Base-by-base conservation (phyloP, 306 rosid genomes). In the Dryas octopetala region DNA sequence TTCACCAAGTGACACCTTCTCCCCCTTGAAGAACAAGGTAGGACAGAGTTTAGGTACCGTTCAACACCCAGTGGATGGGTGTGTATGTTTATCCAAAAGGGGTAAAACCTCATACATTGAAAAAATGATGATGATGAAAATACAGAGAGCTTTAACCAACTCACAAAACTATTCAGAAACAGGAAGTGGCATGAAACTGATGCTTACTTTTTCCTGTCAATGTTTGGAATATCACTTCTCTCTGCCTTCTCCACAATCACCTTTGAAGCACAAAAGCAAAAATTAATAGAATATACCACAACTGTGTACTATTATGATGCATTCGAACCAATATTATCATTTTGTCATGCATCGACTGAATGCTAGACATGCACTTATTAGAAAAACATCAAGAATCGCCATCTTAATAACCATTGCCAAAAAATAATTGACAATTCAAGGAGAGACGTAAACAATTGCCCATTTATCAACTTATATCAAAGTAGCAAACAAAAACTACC, bases 201-300 rank as follows among this genome's bases (percentile, higher is more conserved):
- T 28, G 48, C 80, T 71, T 81, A 83, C 90, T 86, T 86, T 78
- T 86, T 86, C 78, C 83, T 81, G 67, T 86, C 87, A 60, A 86
- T 83, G 64, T 75, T 75, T 58, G 89, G 87, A 83, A 86, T 83
- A 51, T 86, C 87, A 32, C 87, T 83, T 86, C 85, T 83, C 74
- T 78, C 81, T 13, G 76, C 78, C 74, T 75, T 83, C 78, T 83
- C 86, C 72, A 79, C 83, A 66, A 83, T 79, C 40, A 83, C 86
- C 86, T 85, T 17, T 51, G 9, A 45, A 76, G n/a, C 66, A 72
- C 44, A 72, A 54, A 68, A 53, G 70, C 66, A 23, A 70, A 52
- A 45, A 44, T 45, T 28, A 76, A 26, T 17, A 54, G n/a, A 71
- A 81, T 9, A 48, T 23, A 62, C 15, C 28, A 12, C 65, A 0